Percentiles rank a stretch among this genome's conserved stretches.
phyloP scores from a whole-genome alignment of 306 rosid genomes.

The Fagus sylvatica region DNA sequence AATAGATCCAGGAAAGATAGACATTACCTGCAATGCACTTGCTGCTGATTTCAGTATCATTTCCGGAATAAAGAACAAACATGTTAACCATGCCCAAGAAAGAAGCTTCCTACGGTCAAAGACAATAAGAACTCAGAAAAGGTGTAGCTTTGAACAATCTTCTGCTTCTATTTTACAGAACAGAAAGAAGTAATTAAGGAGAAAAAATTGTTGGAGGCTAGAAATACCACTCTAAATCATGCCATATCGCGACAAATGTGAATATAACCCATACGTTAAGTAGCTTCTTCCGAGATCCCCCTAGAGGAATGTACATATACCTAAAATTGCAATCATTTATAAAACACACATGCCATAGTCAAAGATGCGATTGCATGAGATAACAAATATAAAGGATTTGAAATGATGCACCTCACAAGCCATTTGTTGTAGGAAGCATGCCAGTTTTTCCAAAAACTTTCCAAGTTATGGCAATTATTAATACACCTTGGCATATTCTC shows the following conservation, averaged over 20 bases:
- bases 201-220: conserved; percentile 20
- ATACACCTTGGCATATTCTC: conserved; percentile 97
- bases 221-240: conserved; percentile 88
- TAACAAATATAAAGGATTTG: conserved; percentile 19
- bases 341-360: neutral
- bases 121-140: conserved; percentile 21
- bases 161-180: conserved; percentile 25
- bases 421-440: conserved; percentile 98
- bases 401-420: conserved; percentile 82
- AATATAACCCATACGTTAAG: conserved; percentile 86
- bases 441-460: conserved; percentile 97
- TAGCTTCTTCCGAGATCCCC: conserved; percentile 76
- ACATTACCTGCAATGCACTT: conserved; percentile 67
- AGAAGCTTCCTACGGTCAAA: conserved; percentile 81
- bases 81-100: conserved; percentile 97
- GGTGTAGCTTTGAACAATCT: conserved; percentile 19
- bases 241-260: conserved; percentile 94
- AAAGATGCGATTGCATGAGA: conserved; percentile 18
- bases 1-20: neutral
- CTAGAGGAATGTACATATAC: conserved; percentile 92
- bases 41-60: conserved; percentile 72
- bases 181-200: conserved; percentile 25
- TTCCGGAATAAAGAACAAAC: conserved; percentile 88
- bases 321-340: conserved; percentile 43
- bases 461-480: conserved; percentile 84